phyloP scores from a whole-genome alignment of 768 basidiomycete species.

The Lactarius indigo region DNA sequence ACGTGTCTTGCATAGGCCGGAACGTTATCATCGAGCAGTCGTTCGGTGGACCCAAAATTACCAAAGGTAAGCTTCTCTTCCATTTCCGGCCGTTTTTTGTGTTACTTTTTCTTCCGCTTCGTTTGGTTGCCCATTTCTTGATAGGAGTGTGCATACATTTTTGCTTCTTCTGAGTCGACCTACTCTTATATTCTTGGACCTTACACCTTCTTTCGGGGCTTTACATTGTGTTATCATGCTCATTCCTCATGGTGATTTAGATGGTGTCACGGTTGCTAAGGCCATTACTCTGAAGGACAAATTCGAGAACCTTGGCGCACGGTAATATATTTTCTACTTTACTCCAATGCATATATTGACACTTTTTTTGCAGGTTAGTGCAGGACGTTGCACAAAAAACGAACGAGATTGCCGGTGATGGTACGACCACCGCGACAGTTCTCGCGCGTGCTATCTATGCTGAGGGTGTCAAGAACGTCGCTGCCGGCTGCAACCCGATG shows the following conservation, averaged over 20 bases:
- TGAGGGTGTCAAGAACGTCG: conserved; percentile 98
- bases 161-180: too few species aligned
- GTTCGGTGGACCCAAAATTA: conserved; percentile 89
- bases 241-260: conserved; percentile 36
- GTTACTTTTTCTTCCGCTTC: background rate
- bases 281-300: conserved; percentile 92
- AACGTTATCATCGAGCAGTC: conserved; percentile 98
- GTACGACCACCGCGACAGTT: conserved; percentile 97
- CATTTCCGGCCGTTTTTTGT: background rate
- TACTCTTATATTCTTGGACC: background rate
- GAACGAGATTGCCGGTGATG: conserved; percentile 96
- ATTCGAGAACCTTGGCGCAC: conserved; percentile 97
- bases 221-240: background rate
- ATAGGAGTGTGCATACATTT: background rate
- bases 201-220: background rate
- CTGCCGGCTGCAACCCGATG: conserved; percentile 99
- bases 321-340: conserved; percentile 55
- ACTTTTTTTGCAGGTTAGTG: conserved; percentile 56
- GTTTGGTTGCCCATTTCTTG: background rate
- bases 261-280: conserved; percentile 98
- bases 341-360: conserved; percentile 5
- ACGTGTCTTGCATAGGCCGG: conserved; percentile 52
- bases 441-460: conserved; percentile 96
- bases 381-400: conserved; percentile 97
- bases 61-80: conserved; percentile 63